phyloP scores from a whole-genome alignment of 139 green algal genomes.

The Micromonas pusilla region DNA sequence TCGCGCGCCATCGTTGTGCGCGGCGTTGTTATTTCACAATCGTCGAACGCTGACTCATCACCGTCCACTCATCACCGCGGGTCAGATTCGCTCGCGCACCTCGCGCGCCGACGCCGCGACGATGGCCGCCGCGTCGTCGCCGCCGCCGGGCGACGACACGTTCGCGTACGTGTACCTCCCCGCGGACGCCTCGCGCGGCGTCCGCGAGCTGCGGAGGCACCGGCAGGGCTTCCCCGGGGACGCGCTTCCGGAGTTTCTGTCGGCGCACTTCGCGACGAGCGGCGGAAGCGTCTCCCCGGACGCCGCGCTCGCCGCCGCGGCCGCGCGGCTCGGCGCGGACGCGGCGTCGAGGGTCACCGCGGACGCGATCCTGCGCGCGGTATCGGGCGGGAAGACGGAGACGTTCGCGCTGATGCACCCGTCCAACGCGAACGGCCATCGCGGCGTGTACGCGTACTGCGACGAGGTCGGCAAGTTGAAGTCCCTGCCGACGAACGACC shows the following conservation, averaged over 20 bases:
- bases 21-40: no score
- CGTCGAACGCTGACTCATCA: no score
- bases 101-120: no score
- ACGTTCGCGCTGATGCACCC: background rate
- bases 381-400: background rate
- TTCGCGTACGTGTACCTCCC: background rate
- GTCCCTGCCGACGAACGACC: background rate
- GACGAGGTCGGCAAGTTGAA: background rate
- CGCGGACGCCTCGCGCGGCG: background rate
- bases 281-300: background rate
- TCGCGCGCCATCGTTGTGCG: no score
- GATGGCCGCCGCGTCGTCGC: no score
- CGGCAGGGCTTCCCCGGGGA: background rate
- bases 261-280: background rate
- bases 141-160: background rate
- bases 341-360: background rate
- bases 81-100: no score
- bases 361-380: background rate
- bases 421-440: background rate
- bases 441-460: background rate
- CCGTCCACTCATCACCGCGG: no score
- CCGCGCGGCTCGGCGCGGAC: background rate
- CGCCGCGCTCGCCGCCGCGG: no score
- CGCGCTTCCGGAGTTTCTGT: background rate
- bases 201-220: background rate